Evolutionary conservation across 768 basidiomycete species (phyloP).

Genomic region (Podaxis sp.): DNA sequence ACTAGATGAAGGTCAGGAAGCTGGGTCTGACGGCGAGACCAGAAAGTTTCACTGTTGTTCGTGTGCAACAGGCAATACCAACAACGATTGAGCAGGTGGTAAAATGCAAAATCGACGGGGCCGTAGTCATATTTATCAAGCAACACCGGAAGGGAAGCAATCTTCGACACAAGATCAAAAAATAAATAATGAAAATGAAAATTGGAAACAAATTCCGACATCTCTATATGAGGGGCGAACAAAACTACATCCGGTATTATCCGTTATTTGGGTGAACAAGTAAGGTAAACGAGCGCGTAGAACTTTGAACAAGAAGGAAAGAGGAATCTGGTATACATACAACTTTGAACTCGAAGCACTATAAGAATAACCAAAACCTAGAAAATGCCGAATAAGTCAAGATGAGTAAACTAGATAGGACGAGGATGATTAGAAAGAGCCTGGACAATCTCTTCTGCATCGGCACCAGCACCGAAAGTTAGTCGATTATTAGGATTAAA

Average conservation of each 20-base stretch:
- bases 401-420: neutral
- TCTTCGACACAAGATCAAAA: no score
- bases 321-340: neutral
- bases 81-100: no score
- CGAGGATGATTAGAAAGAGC: conserved; percentile 2
- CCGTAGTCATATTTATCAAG: no score
- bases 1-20: no score
- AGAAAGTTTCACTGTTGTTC: no score
- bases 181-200: neutral
- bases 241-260: neutral
- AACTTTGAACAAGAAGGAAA: neutral
- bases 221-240: neutral
- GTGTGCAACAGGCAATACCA: no score
- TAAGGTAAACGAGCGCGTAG: neutral
- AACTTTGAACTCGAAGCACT: neutral
- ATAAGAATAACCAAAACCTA: neutral
- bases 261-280: neutral
- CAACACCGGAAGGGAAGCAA: no score
- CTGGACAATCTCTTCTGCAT: conserved; percentile 8
- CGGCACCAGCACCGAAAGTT: conserved; percentile 13
- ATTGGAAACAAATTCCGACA: neutral
- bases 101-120: no score
- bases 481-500: conserved; percentile 6
- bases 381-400: neutral
- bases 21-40: no score